These are phyloP conservation scores for Myriosclerotinia curreyana DNA, from an alignment of 2,329 filamentous ascomycete species.

Conservation along the genomic window DNA sequence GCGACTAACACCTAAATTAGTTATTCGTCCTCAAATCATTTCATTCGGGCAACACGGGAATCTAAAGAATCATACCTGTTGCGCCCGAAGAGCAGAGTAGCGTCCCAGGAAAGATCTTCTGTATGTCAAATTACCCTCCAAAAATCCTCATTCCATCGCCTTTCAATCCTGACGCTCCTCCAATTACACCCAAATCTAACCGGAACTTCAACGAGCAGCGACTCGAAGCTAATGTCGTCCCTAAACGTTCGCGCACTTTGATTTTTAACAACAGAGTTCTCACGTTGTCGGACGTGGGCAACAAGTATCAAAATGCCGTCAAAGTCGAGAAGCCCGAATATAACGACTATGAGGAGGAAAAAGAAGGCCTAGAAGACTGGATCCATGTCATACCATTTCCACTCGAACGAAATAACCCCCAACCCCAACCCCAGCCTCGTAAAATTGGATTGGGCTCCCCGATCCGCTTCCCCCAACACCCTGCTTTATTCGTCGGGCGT, in stretches of 20 bases:
- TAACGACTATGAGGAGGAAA: rapidly evolving
- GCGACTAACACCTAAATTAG: background rate
- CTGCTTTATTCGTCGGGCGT: background rate
- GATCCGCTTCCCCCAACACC: background rate
- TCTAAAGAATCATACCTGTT: no score
- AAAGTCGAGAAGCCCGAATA: background rate
- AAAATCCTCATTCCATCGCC: no score
- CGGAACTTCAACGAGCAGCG: no score
- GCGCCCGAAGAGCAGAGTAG: no score
- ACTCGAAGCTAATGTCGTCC: no score
- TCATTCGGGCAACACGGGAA: no score
- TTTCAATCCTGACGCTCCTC: no score
- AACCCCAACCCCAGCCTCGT: background rate
- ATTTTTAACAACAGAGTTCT: no score
- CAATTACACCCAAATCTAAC: no score
- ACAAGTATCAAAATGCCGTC: no score
- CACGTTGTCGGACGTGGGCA: background rate
- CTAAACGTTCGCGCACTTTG: background rate
- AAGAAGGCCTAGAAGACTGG: background rate
- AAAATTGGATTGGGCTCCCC: background rate
- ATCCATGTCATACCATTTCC: background rate
- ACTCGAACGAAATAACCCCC: background rate
- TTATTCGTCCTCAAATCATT: background rate
- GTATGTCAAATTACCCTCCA: no score
- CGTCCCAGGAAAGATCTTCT: no score